Percentiles rank a stretch among this genome's conserved stretches.
Evolutionary conservation across 1,284 basidiomycete genomes (phyloP).

Genomic region (Cystobasidium pallidum): DNA sequence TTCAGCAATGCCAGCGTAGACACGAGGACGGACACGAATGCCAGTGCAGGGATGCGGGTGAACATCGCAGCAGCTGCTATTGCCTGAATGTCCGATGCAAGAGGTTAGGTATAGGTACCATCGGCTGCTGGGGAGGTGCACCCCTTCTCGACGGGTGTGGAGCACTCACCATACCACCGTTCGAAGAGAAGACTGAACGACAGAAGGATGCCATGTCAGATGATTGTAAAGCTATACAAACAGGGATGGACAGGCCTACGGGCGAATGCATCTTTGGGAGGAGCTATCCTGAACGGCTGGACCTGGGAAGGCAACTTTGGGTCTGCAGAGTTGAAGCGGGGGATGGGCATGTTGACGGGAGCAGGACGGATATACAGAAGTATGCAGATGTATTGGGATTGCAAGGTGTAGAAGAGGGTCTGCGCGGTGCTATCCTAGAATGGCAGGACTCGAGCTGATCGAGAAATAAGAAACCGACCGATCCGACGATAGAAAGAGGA

Average conservation of each 20-base stretch:
- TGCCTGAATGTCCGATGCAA: neutral
- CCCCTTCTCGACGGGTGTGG: neutral
- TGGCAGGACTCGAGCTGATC: conserved; percentile 1
- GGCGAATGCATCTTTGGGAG: conserved; percentile 24
- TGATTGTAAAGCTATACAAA: neutral
- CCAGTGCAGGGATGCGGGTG: conserved; percentile 33
- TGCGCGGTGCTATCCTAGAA: conserved; percentile 2
- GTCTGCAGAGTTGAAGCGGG: conserved; percentile 23
- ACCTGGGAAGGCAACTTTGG: conserved; percentile 23
- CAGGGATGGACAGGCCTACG: neutral
- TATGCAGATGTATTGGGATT: too few relatives aligned
- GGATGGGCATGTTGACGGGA: conserved; percentile 8
- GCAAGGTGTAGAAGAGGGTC: too few relatives aligned
- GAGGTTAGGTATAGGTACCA: too few relatives aligned
- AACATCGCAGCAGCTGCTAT: conserved; percentile 41
- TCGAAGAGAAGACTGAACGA: conserved; percentile 21
- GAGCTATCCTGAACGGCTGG: conserved; percentile 26
- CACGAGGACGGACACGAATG: conserved; percentile 26
- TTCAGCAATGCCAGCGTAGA: conserved; percentile 27
- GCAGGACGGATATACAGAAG: neutral
- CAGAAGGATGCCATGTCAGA: neutral
- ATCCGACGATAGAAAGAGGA: neutral
- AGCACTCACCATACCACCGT: conserved; percentile 31
- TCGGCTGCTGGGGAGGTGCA: too few relatives aligned
- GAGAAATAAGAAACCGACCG: neutral